Evolutionary conservation across 2,329 filamentous ascomycete genomes (phyloP).

Genomic region (Penicillium corylophilum): DNA sequence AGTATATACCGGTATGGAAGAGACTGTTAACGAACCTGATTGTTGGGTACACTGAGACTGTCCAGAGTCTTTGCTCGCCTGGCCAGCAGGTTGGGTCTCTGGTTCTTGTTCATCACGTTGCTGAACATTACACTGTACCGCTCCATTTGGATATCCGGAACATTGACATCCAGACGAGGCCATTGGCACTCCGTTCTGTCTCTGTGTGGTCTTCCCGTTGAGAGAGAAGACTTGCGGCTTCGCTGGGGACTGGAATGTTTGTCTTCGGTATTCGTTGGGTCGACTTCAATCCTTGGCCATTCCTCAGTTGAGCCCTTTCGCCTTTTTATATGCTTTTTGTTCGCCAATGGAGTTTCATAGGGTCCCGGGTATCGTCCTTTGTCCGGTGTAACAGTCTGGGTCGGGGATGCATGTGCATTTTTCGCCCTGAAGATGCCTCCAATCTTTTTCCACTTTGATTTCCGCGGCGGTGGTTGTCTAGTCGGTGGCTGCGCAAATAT

Average conservation of each 20-base stretch:
- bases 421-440: constrained; percentile 45
- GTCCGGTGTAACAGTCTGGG: background rate
- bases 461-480: constrained; percentile 23
- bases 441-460: constrained; percentile 49
- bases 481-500: constrained; percentile 11
- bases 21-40: constrained; percentile 33
- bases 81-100: constrained; percentile 32
- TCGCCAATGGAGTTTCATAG: background rate
- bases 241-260: constrained; percentile 3
- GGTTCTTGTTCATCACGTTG: constrained; percentile 59
- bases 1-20: background rate
- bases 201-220: constrained; percentile 3
- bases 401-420: constrained; percentile 29
- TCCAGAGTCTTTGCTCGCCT: constrained; percentile 40
- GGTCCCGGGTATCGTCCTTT: background rate
- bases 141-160: constrained; percentile 78
- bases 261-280: constrained; percentile 1
- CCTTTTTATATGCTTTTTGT: background rate
- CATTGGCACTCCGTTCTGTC: constrained; percentile 13
- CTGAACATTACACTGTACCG: constrained; percentile 94
- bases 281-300: constrained; percentile 19
- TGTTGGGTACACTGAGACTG: constrained; percentile 56
- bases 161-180: constrained; percentile 68
- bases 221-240: constrained; percentile 12
- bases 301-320: constrained; percentile 15